Evolutionary conservation across 2,329 filamentous ascomycete species (phyloP), one percentile per base, ranked within the genome.

Genomic region (Juglanconis oblonga): DNA sequence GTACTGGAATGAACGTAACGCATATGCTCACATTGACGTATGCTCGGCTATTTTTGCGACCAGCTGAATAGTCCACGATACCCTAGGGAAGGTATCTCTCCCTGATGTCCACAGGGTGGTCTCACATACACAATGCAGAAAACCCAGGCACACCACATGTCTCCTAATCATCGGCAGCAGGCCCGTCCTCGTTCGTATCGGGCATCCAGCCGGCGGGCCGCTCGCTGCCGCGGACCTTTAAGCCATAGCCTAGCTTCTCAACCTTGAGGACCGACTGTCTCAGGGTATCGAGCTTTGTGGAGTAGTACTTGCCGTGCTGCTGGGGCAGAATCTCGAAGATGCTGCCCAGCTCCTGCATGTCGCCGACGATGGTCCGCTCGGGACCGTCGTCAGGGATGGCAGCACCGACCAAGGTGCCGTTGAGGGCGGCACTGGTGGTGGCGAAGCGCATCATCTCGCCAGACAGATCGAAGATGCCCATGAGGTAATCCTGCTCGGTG

Each of bases 361-460:
- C 95, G 8, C 84, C 80, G 53, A 98, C 78, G 48, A 98, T 89
- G 5, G 87, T 87, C 44, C 85, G 64, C 72, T 65, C 65, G 56
- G 57, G 65, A 62, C 66, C 66, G 57, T 68, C 68, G 29, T 62
- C 65, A 64, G 62, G 59, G 44, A 58, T 62, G 17, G 60, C 53
- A 63, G 66, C 65, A 62, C 44, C 66, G 4, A 78, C 80, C 63
- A 80, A 73, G 66, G 73, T 76, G 13, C 89, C 89, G 7, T 80
- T 87, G 5, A 92, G 89, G 1, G 92, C 92, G 72, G 96, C 90
- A 32, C 87, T 87, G 5, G 93, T 93, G 54, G 97, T 95, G 0
- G 92, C 92, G 74, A 97, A 98, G 35, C 93, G 85, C 95, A 99
- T 99, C 79, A 98, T 81, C 77, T 99, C 95, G 44, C 95, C 95